Evolutionary conservation across 345 rosid genomes (phyloP).

Genomic region (Citrus cavaleriei): DNA sequence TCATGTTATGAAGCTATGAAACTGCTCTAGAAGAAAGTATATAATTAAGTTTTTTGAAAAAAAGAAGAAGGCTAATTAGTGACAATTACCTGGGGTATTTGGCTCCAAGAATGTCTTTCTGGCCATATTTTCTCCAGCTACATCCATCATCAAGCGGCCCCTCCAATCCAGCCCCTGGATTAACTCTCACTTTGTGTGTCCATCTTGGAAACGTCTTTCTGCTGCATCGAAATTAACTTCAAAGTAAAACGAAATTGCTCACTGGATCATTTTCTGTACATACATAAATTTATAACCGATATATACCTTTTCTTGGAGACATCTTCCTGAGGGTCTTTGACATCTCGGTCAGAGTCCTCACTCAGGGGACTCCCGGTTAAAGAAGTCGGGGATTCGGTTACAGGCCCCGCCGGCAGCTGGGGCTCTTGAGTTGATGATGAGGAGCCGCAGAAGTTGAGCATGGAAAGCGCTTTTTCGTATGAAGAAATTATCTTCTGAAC

Average conservation of each 20-base stretch:
- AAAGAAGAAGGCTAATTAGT: too few relatives aligned
- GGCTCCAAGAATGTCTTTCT: constrained; percentile 82
- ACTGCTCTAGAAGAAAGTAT: background rate
- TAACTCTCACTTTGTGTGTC: constrained; percentile 49
- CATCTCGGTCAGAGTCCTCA: constrained; percentile 63
- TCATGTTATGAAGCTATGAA: background rate
- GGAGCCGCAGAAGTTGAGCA: constrained; percentile 30
- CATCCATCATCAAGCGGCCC: constrained; percentile 82
- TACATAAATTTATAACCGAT: background rate
- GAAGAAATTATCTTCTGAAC: constrained; percentile 53
- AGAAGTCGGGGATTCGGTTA: constrained; percentile 38
- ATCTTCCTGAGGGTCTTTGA: constrained; percentile 32
- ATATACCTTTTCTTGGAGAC: constrained; percentile 34
- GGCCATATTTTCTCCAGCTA: constrained; percentile 94
- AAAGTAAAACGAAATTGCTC: too few relatives aligned
- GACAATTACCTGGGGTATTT: constrained; percentile 55
- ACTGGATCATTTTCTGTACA: too few relatives aligned
- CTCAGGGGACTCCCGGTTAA: constrained; percentile 56
- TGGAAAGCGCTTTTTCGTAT: constrained; percentile 54
- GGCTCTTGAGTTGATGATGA: constrained; percentile 7
- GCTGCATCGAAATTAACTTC: constrained; percentile 1
- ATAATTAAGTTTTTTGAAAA: background rate
- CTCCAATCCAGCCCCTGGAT: constrained; percentile 48
- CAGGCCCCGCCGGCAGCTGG: background rate
- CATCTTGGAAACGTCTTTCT: constrained; percentile 57